These are phyloP conservation scores for Diaporthe sp. DNA, from an alignment of 2,329 filamentous ascomycete species.

Conservation along the genomic window DNA sequence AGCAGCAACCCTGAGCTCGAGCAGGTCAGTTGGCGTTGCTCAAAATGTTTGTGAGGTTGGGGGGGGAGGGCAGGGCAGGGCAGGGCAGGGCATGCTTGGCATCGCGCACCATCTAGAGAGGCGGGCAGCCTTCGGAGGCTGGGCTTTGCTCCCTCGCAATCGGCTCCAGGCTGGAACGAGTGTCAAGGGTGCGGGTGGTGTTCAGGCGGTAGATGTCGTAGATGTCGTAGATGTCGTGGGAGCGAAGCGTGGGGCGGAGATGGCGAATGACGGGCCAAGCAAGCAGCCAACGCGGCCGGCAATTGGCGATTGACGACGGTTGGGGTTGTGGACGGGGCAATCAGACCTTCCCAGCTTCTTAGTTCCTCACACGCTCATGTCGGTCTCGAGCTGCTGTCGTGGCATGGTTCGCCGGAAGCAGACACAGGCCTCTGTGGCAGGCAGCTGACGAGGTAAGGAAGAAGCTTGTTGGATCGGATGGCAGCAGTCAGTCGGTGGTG, in stretches of 20 bases:
- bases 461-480: constrained; percentile 8
- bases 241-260: background rate
- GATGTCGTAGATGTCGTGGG: background rate
- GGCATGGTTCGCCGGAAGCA: background rate
- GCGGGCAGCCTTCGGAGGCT: background rate
- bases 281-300: background rate
- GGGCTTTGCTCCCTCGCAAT: background rate
- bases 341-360: background rate
- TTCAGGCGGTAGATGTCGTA: background rate
- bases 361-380: constrained; percentile 7
- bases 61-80: background rate
- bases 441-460: too few relatives aligned
- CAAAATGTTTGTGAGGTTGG: background rate
- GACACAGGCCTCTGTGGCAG: background rate
- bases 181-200: background rate
- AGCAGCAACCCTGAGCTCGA: constrained; percentile 65
- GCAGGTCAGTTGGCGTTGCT: constrained; percentile 1
- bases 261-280: background rate
- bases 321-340: background rate
- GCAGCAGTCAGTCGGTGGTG: background rate
- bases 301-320: background rate
- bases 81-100: background rate
- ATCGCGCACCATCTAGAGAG: constrained; percentile 15
- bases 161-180: background rate
- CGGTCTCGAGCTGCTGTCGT: background rate